Conservation (phyloP, 345 rosid species). For the Adansonia digitata region DNA sequence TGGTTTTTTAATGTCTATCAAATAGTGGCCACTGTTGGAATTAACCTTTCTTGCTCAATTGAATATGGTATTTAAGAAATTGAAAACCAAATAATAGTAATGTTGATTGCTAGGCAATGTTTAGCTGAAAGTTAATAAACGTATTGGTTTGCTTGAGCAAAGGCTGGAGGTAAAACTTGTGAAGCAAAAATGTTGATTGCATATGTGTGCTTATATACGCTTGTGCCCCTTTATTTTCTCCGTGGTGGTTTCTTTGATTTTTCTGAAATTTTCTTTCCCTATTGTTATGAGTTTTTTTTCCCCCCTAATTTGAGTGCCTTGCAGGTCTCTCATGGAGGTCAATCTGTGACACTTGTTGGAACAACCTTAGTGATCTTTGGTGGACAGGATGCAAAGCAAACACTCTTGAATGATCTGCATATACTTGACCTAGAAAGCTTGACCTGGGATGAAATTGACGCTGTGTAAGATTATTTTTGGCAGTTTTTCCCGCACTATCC, state of each 20-base stretch:
- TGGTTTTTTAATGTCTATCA: background rate
- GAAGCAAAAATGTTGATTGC: background rate
- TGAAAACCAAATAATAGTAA: background rate
- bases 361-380: constrained; percentile 91
- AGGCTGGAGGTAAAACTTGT: constrained; percentile 5
- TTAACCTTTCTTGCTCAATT: background rate
- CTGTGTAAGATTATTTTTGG: constrained; percentile 54
- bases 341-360: constrained; percentile 82
- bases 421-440: constrained; percentile 92
- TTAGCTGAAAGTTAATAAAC: background rate
- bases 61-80: constrained; percentile 1
- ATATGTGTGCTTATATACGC: background rate
- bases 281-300: background rate
- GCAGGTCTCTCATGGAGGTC: constrained; percentile 96
- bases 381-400: constrained; percentile 90
- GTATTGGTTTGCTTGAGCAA: background rate
- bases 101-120: background rate
- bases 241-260: background rate
- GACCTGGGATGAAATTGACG: constrained; percentile 99
- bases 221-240: background rate
- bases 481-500: background rate
- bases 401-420: constrained; percentile 90
- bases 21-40: background rate
- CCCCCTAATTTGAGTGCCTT: constrained; percentile 23
- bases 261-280: background rate